These are phyloP conservation scores for Metarhizium guizhouense DNA, from an alignment of 2,329 filamentous ascomycete genomes.

Conservation along the genomic window DNA sequence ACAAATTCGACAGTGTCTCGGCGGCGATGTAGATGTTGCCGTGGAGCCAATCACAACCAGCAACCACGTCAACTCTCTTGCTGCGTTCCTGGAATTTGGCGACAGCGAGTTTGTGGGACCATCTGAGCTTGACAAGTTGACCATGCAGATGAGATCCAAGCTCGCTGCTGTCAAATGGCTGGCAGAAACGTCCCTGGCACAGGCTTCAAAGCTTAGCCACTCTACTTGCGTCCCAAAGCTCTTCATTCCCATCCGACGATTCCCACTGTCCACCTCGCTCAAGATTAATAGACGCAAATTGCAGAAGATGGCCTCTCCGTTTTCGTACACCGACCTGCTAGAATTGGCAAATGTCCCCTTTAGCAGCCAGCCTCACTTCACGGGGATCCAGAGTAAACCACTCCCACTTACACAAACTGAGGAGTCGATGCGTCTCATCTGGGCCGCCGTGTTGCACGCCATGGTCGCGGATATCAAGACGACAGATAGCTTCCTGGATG, in stretches of 20 bases:
- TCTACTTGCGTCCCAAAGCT: slow-evolving; percentile 33
- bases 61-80: slow-evolving; percentile 31
- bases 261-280: slow-evolving; percentile 40
- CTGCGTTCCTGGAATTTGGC: slow-evolving; percentile 41
- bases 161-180: slow-evolving; percentile 34
- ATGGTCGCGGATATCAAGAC: slow-evolving; percentile 31
- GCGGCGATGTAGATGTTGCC: slow-evolving; percentile 36
- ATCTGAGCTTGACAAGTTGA: slow-evolving; percentile 29
- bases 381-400: slow-evolving; percentile 32
- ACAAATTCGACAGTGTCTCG: slow-evolving; percentile 36
- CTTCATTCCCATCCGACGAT: slow-evolving; percentile 37
- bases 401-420: slow-evolving; percentile 39
- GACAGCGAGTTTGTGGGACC: slow-evolving; percentile 27
- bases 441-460: slow-evolving; percentile 34
- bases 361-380: slow-evolving; percentile 23
- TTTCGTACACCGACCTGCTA: slow-evolving; percentile 34
- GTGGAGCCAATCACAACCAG: slow-evolving; percentile 39
- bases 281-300: slow-evolving; percentile 41
- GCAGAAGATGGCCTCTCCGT: slow-evolving; percentile 31
- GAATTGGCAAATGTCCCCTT: slow-evolving; percentile 23
- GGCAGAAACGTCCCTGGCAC: slow-evolving; percentile 31
- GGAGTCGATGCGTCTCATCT: slow-evolving; percentile 37
- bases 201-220: slow-evolving; percentile 14
- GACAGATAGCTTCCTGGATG: slow-evolving; percentile 34
- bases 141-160: slow-evolving; percentile 30